Conservation (phyloP, 257 asterid genomes). For the Lantana camara region DNA sequence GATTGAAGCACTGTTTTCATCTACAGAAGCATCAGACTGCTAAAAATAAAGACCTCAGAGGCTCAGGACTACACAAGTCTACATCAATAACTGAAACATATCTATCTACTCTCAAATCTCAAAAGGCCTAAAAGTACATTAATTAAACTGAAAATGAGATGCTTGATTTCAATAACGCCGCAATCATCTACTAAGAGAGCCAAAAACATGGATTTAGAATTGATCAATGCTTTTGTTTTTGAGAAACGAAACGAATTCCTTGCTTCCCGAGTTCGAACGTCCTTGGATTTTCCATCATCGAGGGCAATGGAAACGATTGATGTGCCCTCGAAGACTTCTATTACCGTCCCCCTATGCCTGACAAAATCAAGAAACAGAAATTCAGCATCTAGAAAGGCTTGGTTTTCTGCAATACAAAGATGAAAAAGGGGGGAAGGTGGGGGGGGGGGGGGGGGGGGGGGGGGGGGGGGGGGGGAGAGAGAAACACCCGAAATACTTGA, state of each 20-base stretch:
- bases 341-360: slow-evolving; percentile 48
- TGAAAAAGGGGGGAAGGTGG: no score
- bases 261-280: slow-evolving; percentile 90
- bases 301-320: slow-evolving; percentile 67
- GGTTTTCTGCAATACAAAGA: background rate
- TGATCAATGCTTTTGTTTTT: slow-evolving; percentile 61
- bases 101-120: slow-evolving; percentile 1
- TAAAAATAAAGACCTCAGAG: background rate
- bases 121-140: slow-evolving; percentile 11
- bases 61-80: background rate
- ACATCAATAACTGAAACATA: background rate
- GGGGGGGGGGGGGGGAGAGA: no score
- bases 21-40: slow-evolving; percentile 24
- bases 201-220: background rate
- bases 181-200: background rate
- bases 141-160: slow-evolving; percentile 16
- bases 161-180: slow-evolving; percentile 14
- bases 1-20: slow-evolving; percentile 14
- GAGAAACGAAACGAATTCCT: slow-evolving; percentile 85
- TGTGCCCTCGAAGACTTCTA: slow-evolving; percentile 55
- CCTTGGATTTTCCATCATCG: slow-evolving; percentile 75
- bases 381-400: background rate
- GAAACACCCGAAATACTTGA: background rate
- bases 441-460: no score
- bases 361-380: slow-evolving; percentile 3